Evolutionary conservation across 2,329 filamentous ascomycete genomes (phyloP).

Genomic region (Calonectria montana): DNA sequence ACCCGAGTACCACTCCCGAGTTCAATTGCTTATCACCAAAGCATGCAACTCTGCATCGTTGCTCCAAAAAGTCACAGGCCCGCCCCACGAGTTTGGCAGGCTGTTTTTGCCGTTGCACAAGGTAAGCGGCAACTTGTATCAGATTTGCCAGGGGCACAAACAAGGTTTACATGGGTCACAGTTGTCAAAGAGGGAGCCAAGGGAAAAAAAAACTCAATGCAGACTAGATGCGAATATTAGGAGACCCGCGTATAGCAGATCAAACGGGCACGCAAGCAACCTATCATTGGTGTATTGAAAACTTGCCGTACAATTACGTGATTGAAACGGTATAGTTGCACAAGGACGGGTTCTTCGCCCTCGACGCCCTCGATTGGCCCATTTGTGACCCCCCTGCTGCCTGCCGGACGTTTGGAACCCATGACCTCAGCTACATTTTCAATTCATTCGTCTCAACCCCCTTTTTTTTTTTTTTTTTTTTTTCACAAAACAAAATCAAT

Average conservation of each 20-base stretch:
- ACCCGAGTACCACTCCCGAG: background rate
- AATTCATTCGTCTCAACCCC: background rate
- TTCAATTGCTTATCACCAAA: background rate
- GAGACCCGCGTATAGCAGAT: background rate
- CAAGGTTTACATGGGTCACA: background rate
- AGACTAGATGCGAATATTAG: background rate
- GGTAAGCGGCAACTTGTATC: constrained; percentile 3
- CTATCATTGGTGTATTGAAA: background rate
- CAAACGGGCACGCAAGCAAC: background rate
- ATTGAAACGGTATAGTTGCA: background rate
- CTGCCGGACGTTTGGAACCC: background rate
- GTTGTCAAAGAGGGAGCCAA: background rate
- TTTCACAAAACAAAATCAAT: background rate
- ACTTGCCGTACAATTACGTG: background rate
- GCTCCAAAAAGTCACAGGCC: background rate
- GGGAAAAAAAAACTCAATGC: background rate
- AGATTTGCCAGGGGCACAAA: background rate
- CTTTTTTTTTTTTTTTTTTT: background rate
- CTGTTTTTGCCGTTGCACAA: background rate
- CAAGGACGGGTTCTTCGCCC: background rate
- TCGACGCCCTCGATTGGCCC: background rate
- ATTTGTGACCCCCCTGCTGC: background rate
- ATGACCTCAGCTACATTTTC: background rate
- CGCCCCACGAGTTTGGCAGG: background rate
- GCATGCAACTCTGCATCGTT: background rate